A percentile compares a stretch with the other conserved stretches of the same genome.
phyloP scores from a whole-genome alignment of 176 grass and related monocot species.

The Lolium rigidum region DNA sequence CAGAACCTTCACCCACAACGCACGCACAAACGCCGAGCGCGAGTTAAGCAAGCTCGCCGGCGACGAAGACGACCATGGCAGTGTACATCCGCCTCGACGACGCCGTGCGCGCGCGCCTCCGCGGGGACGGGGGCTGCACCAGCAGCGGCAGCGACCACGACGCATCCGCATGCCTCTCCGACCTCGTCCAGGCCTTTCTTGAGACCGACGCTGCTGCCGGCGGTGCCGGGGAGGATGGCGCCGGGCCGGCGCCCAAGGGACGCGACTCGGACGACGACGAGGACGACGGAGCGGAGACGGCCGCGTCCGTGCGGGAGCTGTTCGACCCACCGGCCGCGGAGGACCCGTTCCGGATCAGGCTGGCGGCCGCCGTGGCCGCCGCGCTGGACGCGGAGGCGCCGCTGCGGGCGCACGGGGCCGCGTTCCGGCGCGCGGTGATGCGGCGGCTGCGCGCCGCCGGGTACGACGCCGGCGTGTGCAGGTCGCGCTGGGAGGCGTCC shows the following conservation, averaged over 20 bases:
- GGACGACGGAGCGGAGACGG: not conserved
- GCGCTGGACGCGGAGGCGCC: slow-evolving; percentile 50
- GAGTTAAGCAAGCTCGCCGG: slow-evolving; percentile 26
- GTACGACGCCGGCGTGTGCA: slow-evolving; percentile 89
- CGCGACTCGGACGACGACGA: slow-evolving; percentile 5
- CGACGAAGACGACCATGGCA: slow-evolving; percentile 46
- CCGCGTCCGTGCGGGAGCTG: slow-evolving; percentile 51
- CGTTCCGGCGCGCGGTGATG: slow-evolving; percentile 65
- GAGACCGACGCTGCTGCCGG: slow-evolving; percentile 49
- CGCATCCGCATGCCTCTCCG: slow-evolving; percentile 69
- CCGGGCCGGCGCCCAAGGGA: slow-evolving; percentile 11
- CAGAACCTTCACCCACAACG: not conserved
- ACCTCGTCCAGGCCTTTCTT: slow-evolving; percentile 83
- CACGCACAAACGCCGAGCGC: not conserved
- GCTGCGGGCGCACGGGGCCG: slow-evolving; percentile 35
- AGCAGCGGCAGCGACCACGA: slow-evolving; percentile 86
- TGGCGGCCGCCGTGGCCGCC: slow-evolving; percentile 48
- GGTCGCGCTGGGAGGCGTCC: slow-evolving; percentile 67
- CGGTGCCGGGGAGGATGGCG: not conserved
- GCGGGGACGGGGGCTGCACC: slow-evolving; percentile 52
- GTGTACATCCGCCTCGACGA: slow-evolving; percentile 62
- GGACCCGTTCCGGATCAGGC: slow-evolving; percentile 66
- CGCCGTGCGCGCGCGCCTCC: slow-evolving; percentile 69
- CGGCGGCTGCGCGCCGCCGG: slow-evolving; percentile 52
- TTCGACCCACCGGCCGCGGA: slow-evolving; percentile 55